Conservation (phyloP, 805 yeast species). For the Zygotorulaspora danielsina region DNA sequence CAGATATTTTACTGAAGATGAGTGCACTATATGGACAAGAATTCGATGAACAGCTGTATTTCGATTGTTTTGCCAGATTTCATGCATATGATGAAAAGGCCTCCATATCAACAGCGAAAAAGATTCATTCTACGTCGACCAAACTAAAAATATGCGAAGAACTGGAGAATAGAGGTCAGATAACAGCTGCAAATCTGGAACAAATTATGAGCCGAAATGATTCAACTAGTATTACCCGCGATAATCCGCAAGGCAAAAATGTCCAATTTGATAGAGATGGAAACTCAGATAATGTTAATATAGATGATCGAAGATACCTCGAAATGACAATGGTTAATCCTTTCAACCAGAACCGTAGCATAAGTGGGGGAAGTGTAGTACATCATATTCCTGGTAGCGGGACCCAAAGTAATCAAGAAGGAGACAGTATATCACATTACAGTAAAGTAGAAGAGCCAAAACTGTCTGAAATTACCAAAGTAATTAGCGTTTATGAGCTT, state of each 20-base stretch:
- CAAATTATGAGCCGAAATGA: conserved; percentile 6
- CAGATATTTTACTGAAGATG: conserved; percentile 12
- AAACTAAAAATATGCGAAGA: conserved; percentile 30
- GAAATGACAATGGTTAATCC: conserved; percentile 38
- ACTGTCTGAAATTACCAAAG: conserved; percentile 35
- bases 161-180: conserved; percentile 25
- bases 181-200: conserved; percentile 14
- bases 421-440: background rate
- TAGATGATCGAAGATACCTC: conserved; percentile 24
- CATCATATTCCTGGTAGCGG: conserved; percentile 14
- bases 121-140: conserved; percentile 23
- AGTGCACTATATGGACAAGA: conserved; percentile 31
- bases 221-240: background rate
- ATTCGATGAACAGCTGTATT: conserved; percentile 25
- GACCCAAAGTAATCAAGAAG: background rate
- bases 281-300: conserved; percentile 4
- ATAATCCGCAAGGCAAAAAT: background rate
- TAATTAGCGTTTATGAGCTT: conserved; percentile 31
- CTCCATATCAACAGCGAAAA: conserved; percentile 16
- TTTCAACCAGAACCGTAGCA: conserved; percentile 17
- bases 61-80: conserved; percentile 18
- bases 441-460: conserved; percentile 11
- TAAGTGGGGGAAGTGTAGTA: conserved; percentile 26
- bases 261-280: background rate
- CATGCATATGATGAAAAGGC: conserved; percentile 12